phyloP scores from a whole-genome alignment of 495 filamentous ascomycete species.

The Podospora didyma region DNA sequence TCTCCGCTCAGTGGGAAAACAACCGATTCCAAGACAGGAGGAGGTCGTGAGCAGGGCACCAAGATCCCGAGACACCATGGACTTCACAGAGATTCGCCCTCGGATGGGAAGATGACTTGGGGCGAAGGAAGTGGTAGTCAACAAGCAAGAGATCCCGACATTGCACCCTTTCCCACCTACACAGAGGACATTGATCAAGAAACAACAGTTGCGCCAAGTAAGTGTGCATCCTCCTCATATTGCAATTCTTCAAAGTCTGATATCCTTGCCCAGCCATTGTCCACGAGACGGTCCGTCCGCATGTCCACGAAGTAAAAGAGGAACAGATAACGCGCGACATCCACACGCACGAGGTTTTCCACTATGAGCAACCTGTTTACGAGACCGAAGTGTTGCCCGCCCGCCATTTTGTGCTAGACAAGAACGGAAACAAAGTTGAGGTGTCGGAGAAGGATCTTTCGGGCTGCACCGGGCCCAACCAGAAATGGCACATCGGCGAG shows the following conservation, averaged over 20 bases:
- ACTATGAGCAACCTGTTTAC: conserved; percentile 49
- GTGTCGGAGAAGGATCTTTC: too few relatives aligned
- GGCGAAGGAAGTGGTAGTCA: not conserved
- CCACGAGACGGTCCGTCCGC: conserved; percentile 47
- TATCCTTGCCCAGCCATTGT: conserved; percentile 41
- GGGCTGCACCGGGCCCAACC: too few relatives aligned
- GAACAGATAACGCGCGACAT: conserved; percentile 53
- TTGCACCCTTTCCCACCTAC: not conserved
- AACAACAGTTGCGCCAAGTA: conserved; percentile 27
- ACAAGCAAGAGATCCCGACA: not conserved
- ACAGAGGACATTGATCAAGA: conserved; percentile 10
- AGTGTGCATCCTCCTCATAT: not conserved
- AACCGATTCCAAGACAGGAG: too few relatives aligned
- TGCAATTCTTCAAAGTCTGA: not conserved
- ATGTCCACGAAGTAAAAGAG: conserved; percentile 44
- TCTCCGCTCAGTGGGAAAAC: too few relatives aligned
- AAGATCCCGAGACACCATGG: too few relatives aligned
- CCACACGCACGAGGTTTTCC: conserved; percentile 51
- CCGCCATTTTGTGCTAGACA: conserved; percentile 17
- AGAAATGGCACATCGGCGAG: too few relatives aligned
- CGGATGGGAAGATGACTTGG: not conserved
- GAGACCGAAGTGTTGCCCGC: conserved; percentile 38
- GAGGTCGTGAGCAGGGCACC: too few relatives aligned
- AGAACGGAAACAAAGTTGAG: too few relatives aligned
- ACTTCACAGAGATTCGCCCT: too few relatives aligned